A percentile compares a stretch with the other conserved stretches of the same genome.
These are phyloP conservation scores for Amylostereum areolatum DNA, from an alignment of 1,284 basidiomycete species.

Conservation along the genomic window DNA sequence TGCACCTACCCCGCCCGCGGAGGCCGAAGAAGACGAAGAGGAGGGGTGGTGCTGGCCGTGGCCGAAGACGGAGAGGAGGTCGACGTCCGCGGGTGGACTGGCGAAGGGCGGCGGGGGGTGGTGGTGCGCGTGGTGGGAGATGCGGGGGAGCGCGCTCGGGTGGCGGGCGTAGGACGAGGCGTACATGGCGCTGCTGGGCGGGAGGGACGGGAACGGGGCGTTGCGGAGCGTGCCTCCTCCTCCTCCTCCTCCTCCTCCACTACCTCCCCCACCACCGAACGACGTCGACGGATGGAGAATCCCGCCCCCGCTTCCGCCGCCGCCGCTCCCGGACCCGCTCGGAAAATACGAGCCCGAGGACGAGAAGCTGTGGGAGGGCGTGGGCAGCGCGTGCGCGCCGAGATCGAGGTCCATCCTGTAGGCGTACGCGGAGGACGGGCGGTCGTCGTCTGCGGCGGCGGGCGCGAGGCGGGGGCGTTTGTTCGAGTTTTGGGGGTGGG, in stretches of 20 bases:
- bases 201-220: neutral
- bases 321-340: neutral
- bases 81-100: conserved; percentile 7
- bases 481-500: conserved; percentile 13
- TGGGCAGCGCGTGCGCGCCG: neutral
- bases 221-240: neutral
- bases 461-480: conserved; percentile 8
- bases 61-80: conserved; percentile 14
- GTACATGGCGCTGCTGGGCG: neutral
- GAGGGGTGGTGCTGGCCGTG: conserved; percentile 2
- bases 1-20: conserved; percentile 9
- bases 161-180: neutral
- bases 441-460: neutral
- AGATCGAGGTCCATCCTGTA: neutral
- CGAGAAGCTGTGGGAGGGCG: neutral
- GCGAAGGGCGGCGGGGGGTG: neutral
- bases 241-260: neutral
- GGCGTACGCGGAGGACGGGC: neutral
- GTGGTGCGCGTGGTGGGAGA: conserved; percentile 6
- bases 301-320: neutral
- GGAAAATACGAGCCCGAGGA: neutral
- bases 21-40: neutral
- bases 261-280: neutral
- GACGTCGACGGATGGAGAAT: neutral
- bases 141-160: conserved; percentile 4